Evolutionary conservation across 257 asterid species (phyloP).

Genomic region (Catharanthus roseus): DNA sequence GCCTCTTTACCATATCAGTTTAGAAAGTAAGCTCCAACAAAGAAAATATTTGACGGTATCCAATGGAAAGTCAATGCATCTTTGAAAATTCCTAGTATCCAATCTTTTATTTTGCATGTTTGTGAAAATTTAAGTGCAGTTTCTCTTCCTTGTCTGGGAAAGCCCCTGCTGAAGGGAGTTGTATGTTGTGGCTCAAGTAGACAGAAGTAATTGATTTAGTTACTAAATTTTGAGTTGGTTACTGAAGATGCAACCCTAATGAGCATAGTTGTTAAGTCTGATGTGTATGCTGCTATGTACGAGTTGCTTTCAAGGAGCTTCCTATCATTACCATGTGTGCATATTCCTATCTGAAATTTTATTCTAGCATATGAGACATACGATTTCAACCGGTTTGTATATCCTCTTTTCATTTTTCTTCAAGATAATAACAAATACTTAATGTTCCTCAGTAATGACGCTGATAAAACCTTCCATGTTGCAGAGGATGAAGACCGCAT

Average conservation of each 20-base stretch:
- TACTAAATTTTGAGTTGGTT: neutral
- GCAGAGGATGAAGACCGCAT: conserved; percentile 84
- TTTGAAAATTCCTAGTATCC: neutral
- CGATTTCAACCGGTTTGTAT: neutral
- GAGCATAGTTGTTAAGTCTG: neutral
- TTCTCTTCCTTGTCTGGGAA: neutral
- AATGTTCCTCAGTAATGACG: neutral
- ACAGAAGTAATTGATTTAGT: neutral
- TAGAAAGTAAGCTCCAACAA: neutral
- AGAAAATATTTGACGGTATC: neutral
- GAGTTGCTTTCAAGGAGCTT: neutral
- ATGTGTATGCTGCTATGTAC: neutral
- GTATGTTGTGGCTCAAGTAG: neutral
- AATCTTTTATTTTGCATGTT: neutral
- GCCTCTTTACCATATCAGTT: neutral
- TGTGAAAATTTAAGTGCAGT: neutral
- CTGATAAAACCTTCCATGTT: conserved; percentile 22
- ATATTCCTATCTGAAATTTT: neutral
- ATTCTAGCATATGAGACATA: no score
- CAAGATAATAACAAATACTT: neutral
- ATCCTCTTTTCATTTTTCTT: neutral
- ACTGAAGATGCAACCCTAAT: neutral
- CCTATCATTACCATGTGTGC: neutral
- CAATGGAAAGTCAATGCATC: neutral
- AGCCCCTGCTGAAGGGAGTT: neutral